Conservation (phyloP, 2,329 filamentous ascomycete genomes). For the Stagonosporopsis tanaceti region DNA sequence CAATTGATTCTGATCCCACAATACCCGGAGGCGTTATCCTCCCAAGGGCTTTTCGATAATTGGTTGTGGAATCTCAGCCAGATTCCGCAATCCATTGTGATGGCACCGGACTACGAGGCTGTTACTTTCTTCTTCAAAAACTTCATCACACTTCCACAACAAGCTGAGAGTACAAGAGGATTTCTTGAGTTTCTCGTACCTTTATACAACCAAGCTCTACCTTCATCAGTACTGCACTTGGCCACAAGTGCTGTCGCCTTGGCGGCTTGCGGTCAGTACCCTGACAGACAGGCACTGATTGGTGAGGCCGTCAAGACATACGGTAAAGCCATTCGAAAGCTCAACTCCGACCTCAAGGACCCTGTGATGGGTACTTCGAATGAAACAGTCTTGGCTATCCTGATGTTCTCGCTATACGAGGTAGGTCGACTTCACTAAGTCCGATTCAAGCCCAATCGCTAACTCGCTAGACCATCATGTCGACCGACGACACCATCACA, state of each 20-base stretch:
- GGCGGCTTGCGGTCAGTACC: constrained; percentile 50
- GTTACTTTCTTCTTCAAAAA: constrained; percentile 54
- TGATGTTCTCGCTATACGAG: constrained; percentile 54
- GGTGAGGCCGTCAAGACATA: constrained; percentile 47
- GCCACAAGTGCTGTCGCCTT: constrained; percentile 52
- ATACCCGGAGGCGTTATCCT: constrained; percentile 15
- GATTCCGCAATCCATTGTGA: constrained; percentile 37
- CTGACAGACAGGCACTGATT: constrained; percentile 44
- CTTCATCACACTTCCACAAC: constrained; percentile 49
- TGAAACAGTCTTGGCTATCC: constrained; percentile 50
- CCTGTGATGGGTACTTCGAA: constrained; percentile 46
- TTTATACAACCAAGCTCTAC: constrained; percentile 45
- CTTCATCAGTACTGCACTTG: constrained; percentile 50
- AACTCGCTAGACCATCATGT: constrained; percentile 46
- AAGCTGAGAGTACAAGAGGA: constrained; percentile 49
- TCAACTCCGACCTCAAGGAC: constrained; percentile 49
- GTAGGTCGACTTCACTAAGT: constrained; percentile 34
- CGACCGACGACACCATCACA: constrained; percentile 47
- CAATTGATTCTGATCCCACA: constrained; percentile 35
- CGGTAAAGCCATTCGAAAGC: constrained; percentile 48
- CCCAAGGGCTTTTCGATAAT: constrained; percentile 33
- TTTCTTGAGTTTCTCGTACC: constrained; percentile 51
- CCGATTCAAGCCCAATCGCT: not conserved
- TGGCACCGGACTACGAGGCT: constrained; percentile 48
- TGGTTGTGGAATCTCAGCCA: constrained; percentile 44